Evolutionary conservation across 345 rosid species (phyloP), one percentile per base, ranked within the genome.

Genomic region (Populus alba): DNA sequence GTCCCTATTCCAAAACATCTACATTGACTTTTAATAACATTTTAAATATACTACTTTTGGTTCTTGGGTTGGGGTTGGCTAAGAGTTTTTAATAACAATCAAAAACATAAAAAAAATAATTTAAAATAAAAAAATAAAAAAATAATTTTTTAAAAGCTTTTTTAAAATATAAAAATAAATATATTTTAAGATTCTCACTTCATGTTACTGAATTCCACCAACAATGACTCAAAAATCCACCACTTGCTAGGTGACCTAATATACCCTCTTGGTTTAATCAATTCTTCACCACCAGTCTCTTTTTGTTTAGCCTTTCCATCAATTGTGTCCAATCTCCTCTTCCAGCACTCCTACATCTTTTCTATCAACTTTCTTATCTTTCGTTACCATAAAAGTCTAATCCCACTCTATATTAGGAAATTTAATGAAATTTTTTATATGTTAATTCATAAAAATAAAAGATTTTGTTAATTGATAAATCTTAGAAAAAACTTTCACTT

Each of bases 141-240:
- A 27, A 27, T 27, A 1, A 27, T 27, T 27, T 27, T 27, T 27
- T 25, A 25, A 25, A 25, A 25, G 27, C 27, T 25, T 25, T 25
- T 25, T 25, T 27, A 27, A 27, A 47, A 55, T 71, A 79, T 39
- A 81, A 81, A 0, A 81, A 83, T 84, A 85, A 82, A 8, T 85
- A 31, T 31, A 4, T 4, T 31, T 84, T 4, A 84, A 70, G 25
- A 84, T 73, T 15, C 45, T 73, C 27, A 81, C 82, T 1, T 85
- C 79, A 41, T 76, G 51, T 71, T 27, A 27, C 72, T 15, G 84
- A 84, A 75, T 84, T 84, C 85, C 80, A 86, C 35, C 88, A 83
- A 12, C 80, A 80, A 23, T 82, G 87, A 43, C 84, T 77, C 18
- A 82, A 33, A 45, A 82, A 80, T 37, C 80, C 79, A 5, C 79